Evolutionary conservation across 257 asterid species (phyloP), one percentile per base, ranked within the genome.

Genomic region (Ilex asprella): DNA sequence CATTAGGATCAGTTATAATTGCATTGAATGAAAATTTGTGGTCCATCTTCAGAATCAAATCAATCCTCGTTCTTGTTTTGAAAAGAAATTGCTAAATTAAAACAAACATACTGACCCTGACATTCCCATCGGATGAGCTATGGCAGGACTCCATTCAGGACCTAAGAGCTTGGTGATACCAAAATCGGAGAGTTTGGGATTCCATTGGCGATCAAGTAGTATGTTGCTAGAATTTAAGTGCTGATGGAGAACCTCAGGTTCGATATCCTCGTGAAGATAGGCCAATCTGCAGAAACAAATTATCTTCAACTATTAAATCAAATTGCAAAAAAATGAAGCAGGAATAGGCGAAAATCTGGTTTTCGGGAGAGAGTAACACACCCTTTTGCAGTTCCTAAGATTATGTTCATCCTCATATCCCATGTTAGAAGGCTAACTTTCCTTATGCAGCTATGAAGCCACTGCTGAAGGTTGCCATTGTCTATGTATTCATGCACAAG

Each of bases 301-400:
- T 14, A 6, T 46, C n/a, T 46, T 11, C 6, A 46, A 14, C 0
- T 14, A 46, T 41, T 6, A 2, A 46, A 46, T 14, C 11, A 46
- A 14, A 46, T 3, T 0, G 5, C 41, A 35, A 35, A 35, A 35
- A 35, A 35, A 3, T 8, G 8, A 35, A 35, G 8, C 8, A 0
- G 11, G 4, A 46, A 10, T 46, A 10, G 4, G 43, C 2, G 12
- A 41, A 10, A 61, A 10, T 3, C 7, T 10, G 29, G 2, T 14
- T 15, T 51, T 55, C 5, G 27, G 35, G 16, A 7, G 43, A 51
- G 47, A 30, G 10, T 4, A 50, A 27, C 77, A 31, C 30, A 84
- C 95, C 92, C 92, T 78, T 84, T 86, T 41, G 92, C 87, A 44
- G 81, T 70, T 70, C 91, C 95, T 30, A 70, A 70, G 58, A 86